Base-by-base conservation (phyloP, 345 rosid genomes). In the Psidium guajava region DNA sequence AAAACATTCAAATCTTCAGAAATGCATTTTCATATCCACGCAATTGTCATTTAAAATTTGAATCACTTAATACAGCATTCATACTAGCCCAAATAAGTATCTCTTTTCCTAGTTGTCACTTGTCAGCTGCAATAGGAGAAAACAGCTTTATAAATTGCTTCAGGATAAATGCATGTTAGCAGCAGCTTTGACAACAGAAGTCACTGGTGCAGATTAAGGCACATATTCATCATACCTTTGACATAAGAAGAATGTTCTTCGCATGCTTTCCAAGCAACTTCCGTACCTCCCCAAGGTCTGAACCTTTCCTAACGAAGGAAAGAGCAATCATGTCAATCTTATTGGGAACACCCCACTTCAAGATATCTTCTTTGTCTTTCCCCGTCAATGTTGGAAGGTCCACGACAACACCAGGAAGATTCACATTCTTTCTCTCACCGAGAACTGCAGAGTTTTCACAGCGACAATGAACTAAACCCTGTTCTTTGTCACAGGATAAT, bases 281-380 rank as follows among this genome's bases (percentile, higher is more conserved):
- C 73, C 99, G 87, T 20, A 97, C 98, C 85, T 92, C 95, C 55
- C 96, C 94, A 82, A 97, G 94, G 86, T 97, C 99, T 3, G 97
- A 95, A 49, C 99, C 99, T 85, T 97, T 97, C 83, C 99, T 91
- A 12, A 97, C 99, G 86, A 97, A 97, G 80, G 99, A 97, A 13
- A 97, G 91, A 87, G 99, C 99, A 51, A 97, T 97, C 99, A 96
- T 96, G 88, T 96, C 99, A 84, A 96, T 96, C 81, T 93, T 90
- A 87, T 96, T 96, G 1, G 99, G 98, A 82, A 95, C 85, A 73
- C 99, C 99, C 99, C 99, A 97, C 61, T 88, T 75, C 88, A 97
- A 57, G 88, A 97, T 97, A 90, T 97, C 99, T 90, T 95, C 99
- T 92, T 91, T 94, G 92, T 97, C 99, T 88, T 97, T 97, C 85